Evolutionary conservation across 2,329 filamentous ascomycete genomes (phyloP), one percentile per base, ranked within the genome.

Genomic region (Coniochaeta prunicola): DNA sequence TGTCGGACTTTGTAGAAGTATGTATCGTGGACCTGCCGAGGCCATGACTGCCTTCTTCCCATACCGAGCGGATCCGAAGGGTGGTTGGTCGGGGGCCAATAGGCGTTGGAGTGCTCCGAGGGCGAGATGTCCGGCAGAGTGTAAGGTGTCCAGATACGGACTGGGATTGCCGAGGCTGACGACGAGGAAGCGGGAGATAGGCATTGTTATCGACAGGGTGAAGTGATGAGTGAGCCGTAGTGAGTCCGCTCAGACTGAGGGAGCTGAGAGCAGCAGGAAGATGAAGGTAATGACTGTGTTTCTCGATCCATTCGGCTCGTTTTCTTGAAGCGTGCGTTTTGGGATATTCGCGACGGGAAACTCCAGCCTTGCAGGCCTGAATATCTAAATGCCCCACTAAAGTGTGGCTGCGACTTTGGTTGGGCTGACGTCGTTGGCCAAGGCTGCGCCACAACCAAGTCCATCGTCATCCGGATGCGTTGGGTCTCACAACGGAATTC

Each of bases 141-240:
- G 94, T 8, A 93, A 85, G 21, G 90, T 96, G 63, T 88, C 81
- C 64, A 84, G 82, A 73, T 93, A 92, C 2, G 85, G 77, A 7
- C 82, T 78, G 7, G 90, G 91, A 67, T 97, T 97, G 65, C 94
- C 94, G 62, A 99, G 82, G 62, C 91, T 94, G 76, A 92, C 83
- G 67, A 97, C 80, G 59, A 97, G 84, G 65, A 96, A 84, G 40
- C 80, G 82, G 53, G 76, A 70, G n/a, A 65, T 65, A 13, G 61
- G 56, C 61, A 64, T 61, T 56, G 34, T 21, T 4, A 13, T 17
- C 21, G 24, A 48, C 17, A 40, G 4, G 5, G 13, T 3, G 33
- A 36, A 13, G 33, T 15, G 33, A n/a, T 38, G 17, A 40, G 38
- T 21, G 38, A 13, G 13, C 31, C 31, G 31, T 12, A 40, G 36